Evolutionary conservation across 306 rosid species (phyloP), one percentile per base, ranked within the genome.

Genomic region (Vachellia pachyceras): DNA sequence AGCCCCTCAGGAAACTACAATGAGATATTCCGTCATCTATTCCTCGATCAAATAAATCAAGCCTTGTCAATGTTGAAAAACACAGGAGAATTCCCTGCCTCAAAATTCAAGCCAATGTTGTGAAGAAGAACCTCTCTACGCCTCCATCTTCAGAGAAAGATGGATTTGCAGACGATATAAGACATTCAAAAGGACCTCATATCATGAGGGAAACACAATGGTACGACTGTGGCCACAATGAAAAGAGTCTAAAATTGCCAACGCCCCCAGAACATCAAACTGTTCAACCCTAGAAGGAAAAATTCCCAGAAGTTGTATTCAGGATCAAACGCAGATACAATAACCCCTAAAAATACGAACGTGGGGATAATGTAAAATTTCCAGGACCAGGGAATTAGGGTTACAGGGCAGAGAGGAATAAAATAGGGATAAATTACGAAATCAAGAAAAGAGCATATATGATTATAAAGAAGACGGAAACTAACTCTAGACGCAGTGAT

Each of bases 401-500:
- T 86, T 88, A 83, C 68, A 77, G 69, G 60, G 70, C 84, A 65
- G 70, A 54, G 65, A 69, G 58, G 80, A 42, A 67, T 35, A 61
- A 36, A 35, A 33, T 64, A 46, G 17, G 61, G 12, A 29, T 9
- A 72, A 52, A 77, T 11, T 45, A 52, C 78, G 72, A 70, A 83
- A 82, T 80, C 33, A 41, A 20, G 49, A 79, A 29, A 20, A 79
- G 68, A 68, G 55, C 15, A 70, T 44, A 80, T 10, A 72, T 12
- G 17, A 5, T 69, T 78, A 76, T 25, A 58, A 69, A 75, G 75
- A 72, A 68, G 36, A 33, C 36, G 15, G 67, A 60, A 68, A 85
- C 90, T 78, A 90, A 90, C 97, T 95, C 97, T 90, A 94, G 86
- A 83, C 75, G 85, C 67, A 85, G 84, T 72, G 80, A 85, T 80